Base-by-base conservation (phyloP, 202 grass and related monocot species). In the Cymbopogon flexuosus region DNA sequence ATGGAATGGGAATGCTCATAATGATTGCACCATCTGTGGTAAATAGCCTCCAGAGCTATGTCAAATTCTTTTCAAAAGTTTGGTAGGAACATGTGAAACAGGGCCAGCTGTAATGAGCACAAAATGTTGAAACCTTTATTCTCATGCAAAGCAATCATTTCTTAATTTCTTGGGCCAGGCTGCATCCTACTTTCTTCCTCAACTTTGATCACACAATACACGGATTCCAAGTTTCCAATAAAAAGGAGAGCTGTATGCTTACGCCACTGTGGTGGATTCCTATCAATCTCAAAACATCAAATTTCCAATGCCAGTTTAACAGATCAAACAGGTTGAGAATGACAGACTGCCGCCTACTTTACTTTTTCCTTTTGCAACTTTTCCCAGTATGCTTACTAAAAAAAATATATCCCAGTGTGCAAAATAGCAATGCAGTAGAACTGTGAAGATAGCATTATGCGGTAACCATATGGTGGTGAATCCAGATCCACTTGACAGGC, bases 51-150 rank as follows among this genome's bases (percentile, higher is more conserved):
- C 43, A 86, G 84, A 46, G 34, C 68, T 83, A 86, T 33, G 27
- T 46, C 52, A 89, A 52, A 70, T 68, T 73, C 66, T 47, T 75
- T 82, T 52, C 52, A 75, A 69, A 69, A 78, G 68, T 34, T 79
- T 79, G 79, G 51, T 67, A 70, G 68, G 67, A 63, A 79, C 60
- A 79, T 41, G 74, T 83, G 41, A 69, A 86, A 83, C 79, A 68
- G 74, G 61, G 52, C 73, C 70, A 83, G 79, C 79, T 89, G 74
- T 75, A 79, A 64, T 30, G 52, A 86, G 79, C 77, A 86, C 83
- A 89, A 81, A 82, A 35, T 68, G 82, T 33, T 81, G 51, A 21
- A 70, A 70, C 67, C 66, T 60, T 66, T 59, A 71, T 58, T 54
- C 12, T 58, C 77, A 81, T 65, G 43, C 47, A 72, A 72, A 89